Evolutionary conservation across 768 basidiomycete genomes (phyloP).

Genomic region (Pulveroboletus sp.): DNA sequence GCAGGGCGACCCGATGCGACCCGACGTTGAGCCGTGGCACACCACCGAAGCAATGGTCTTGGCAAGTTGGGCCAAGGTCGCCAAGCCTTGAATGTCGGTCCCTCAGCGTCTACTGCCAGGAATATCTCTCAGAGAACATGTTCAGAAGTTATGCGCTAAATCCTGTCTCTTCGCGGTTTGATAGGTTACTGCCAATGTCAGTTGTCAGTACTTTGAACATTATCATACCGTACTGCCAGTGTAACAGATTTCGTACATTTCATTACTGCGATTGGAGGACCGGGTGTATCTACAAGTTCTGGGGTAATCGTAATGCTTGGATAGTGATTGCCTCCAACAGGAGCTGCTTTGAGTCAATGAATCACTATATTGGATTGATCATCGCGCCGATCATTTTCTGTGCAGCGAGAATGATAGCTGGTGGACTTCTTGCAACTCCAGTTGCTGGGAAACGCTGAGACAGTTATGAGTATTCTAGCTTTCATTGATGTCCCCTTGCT

Average conservation of each 20-base stretch:
- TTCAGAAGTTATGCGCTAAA: conserved; percentile 5
- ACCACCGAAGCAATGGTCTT: no score
- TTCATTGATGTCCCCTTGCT: not conserved
- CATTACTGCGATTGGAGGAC: not conserved
- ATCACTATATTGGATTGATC: not conserved
- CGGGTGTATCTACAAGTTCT: not conserved
- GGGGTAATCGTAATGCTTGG: not conserved
- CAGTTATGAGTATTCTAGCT: not conserved
- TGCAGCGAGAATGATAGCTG: conserved; percentile 1
- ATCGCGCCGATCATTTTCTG: not conserved
- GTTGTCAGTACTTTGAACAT: conserved; percentile 4
- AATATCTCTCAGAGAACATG: not conserved
- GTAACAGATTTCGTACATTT: not conserved
- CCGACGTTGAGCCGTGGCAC: no score
- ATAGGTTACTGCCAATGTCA: not conserved
- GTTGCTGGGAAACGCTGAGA: not conserved
- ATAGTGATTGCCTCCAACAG: not conserved
- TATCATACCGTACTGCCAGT: not conserved
- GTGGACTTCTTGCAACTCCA: not conserved
- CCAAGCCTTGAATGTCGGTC: no score
- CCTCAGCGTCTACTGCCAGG: no score
- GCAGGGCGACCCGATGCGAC: no score
- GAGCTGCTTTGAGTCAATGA: conserved; percentile 5
- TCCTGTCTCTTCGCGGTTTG: not conserved
- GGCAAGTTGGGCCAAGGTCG: no score